A percentile compares a stretch with the other conserved stretches of the same genome.
phyloP scores from a whole-genome alignment of 805 yeast genomes.

The Wickerhamomyces ciferrii region DNA sequence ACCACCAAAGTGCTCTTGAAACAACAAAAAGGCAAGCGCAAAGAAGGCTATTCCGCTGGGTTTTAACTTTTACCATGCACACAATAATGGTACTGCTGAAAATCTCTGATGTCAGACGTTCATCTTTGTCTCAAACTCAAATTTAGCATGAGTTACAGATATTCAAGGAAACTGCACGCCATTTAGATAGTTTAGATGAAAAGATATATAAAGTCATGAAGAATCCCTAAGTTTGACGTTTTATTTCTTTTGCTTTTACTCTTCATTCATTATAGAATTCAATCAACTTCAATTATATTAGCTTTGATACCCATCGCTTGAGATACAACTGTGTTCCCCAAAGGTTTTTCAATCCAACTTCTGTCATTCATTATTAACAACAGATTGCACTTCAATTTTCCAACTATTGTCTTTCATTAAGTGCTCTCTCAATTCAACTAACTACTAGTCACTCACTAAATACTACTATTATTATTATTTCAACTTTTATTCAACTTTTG shows the following conservation, averaged over 20 bases:
- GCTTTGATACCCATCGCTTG: slow-evolving; percentile 2
- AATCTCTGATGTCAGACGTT: background rate
- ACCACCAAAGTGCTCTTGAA: background rate
- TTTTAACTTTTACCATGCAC: too few relatives aligned
- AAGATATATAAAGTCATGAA: background rate
- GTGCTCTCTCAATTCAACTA: slow-evolving; percentile 11
- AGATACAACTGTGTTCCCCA: background rate
- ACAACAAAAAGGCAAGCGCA: background rate
- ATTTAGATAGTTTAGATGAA: background rate
- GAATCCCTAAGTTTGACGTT: background rate
- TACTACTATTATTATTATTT: background rate
- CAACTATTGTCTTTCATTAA: slow-evolving; percentile 19
- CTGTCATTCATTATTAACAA: slow-evolving; percentile 16
- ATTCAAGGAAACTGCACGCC: background rate
- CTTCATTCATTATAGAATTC: background rate
- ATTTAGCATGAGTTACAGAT: background rate
- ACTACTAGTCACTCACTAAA: slow-evolving; percentile 15
- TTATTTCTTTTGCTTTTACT: background rate
- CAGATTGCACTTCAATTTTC: slow-evolving; percentile 5
- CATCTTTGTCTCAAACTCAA: background rate
- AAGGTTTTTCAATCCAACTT: slow-evolving; percentile 16
- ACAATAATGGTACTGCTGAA: too few relatives aligned
- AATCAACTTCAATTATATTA: background rate
- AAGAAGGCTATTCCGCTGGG: too few relatives aligned
- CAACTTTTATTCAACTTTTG: background rate